Percentiles rank a stretch among this genome's conserved stretches.
These are phyloP conservation scores for Capsella bursapastoris DNA, from an alignment of 345 rosid species.

Conservation along the genomic window DNA sequence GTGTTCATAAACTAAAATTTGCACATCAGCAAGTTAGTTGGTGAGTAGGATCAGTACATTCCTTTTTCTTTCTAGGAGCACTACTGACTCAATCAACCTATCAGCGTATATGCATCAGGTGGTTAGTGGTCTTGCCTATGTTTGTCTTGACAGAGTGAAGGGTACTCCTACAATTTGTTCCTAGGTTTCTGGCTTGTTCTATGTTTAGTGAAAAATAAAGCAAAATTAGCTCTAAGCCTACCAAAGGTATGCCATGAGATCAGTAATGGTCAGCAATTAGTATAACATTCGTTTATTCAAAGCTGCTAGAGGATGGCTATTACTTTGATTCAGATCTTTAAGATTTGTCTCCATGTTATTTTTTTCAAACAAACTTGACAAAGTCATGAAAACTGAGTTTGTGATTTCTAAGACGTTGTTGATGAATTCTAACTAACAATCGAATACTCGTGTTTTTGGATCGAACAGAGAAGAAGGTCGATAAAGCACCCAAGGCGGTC, in stretches of 20 bases:
- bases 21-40: constrained; percentile 21
- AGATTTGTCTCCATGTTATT: neutral
- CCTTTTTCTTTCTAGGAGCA: neutral
- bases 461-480: constrained; percentile 84
- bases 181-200: constrained; percentile 14
- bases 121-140: constrained; percentile 25
- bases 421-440: neutral
- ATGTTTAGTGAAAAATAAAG: neutral
- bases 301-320: constrained; percentile 2
- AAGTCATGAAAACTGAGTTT: constrained; percentile 7
- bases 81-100: neutral
- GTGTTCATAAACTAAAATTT: neutral
- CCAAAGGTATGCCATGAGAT: constrained; percentile 3
- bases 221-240: neutral
- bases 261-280: constrained; percentile 1
- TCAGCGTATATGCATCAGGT: constrained; percentile 10
- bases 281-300: constrained; percentile 10
- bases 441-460: constrained; percentile 33
- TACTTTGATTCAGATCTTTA: neutral
- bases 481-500: constrained; percentile 66
- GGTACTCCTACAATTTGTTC: neutral
- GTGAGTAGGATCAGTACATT: constrained; percentile 12
- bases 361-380: neutral
- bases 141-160: neutral
- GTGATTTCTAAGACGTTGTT: neutral